Evolutionary conservation across 805 yeast genomes (phyloP), one percentile per base, ranked within the genome.

Genomic region (Metschnikowia arizonensis): DNA sequence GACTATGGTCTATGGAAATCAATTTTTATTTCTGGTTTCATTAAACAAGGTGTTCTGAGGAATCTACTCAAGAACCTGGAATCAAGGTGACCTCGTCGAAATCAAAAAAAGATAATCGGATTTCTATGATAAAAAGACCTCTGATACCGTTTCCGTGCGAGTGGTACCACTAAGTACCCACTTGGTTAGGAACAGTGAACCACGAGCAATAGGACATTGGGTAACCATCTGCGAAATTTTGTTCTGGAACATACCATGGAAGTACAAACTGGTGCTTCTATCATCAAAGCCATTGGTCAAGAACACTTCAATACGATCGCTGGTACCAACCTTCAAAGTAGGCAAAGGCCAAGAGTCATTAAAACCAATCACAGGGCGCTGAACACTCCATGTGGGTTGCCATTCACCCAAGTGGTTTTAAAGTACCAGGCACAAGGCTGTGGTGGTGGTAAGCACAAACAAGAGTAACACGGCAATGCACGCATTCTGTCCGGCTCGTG

Each of bases 111-210:
- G 85, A 58, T 77, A 80, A 46, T 75, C 76, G 34, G 77, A 80
- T 26, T 45, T 34, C 14, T 45, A 93, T 83, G 53, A 93, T 76
- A 53, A 91, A 78, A 17, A 79, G 70, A 59, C 84, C 93, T 69
- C 89, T 77, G 81, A 85, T 77, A 62, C 99, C 99, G 62, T 93
- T 98, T 65, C 93, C 90, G 59, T 89, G 89, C 67, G 98, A 88
- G 67, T 93, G 99, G 74, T 91, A 93, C 99, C 99, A 93, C 75
- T 74, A 93, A 15, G 96, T 78, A 59, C 99, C 99, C 47, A 74
- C 80, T 68, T 93, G 97, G 50, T 78, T 74, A 40, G 78, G 78
- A 49, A 89, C 88, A 23, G 96, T 85, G 67, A 93, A 44, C 85
- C 85, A 5, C 95, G 85, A n/a, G 86, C 82, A 53, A 88, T 83